phyloP scores from a whole-genome alignment of 331 rosid species.

The Rosa hybrid region DNA sequence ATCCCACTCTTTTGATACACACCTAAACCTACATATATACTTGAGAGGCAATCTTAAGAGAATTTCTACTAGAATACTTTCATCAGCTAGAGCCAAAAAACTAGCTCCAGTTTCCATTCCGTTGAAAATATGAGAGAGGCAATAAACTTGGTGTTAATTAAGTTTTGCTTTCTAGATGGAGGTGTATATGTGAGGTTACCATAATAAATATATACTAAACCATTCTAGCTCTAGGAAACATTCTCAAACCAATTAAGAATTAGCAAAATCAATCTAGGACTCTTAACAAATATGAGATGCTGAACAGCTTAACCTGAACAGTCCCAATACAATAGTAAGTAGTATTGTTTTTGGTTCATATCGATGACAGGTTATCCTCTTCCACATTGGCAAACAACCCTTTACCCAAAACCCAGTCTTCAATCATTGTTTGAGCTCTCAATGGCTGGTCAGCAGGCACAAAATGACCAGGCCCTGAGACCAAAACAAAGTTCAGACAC shows the following conservation, averaged over 20 bases:
- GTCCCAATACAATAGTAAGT: no score
- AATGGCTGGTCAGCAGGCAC: constrained; percentile 54
- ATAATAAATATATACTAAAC: no score
- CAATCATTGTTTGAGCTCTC: constrained; percentile 70
- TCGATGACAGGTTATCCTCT: neutral
- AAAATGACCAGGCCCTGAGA: constrained; percentile 72
- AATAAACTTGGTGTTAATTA: no score
- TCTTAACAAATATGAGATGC: neutral
- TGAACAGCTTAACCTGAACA: neutral
- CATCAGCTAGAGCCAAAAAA: neutral
- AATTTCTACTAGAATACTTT: neutral
- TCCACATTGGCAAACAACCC: constrained; percentile 35
- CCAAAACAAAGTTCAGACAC: constrained; percentile 56
- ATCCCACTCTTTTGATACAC: no score
- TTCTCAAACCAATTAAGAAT: neutral
- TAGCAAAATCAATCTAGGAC: neutral
- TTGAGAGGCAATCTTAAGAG: no score
- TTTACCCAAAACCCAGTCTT: constrained; percentile 61
- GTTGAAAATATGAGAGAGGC: neutral
- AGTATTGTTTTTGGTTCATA: neutral
- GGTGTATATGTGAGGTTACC: neutral
- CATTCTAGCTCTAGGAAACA: neutral
- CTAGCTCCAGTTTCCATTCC: neutral
- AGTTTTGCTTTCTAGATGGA: neutral
- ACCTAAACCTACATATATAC: no score